Base-by-base conservation (phyloP, 1,284 basidiomycete genomes). In the Retiboletus fuscus region DNA sequence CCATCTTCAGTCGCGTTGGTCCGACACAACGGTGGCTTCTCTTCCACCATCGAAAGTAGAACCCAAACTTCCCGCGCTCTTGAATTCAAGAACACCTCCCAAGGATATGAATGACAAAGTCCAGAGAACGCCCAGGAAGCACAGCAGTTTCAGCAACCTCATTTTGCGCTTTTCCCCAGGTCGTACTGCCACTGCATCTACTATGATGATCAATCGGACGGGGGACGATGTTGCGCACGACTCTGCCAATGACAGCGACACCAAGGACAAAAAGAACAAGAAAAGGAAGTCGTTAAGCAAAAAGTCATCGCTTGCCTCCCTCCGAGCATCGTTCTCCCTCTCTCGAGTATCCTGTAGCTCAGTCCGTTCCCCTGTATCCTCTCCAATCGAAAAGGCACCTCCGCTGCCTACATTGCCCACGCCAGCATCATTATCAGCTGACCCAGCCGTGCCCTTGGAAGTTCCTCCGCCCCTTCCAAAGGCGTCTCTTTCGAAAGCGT, bases 221-320 rank as follows among this genome's bases (percentile, higher is more conserved):
- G 46, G 43, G 11, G 68, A 65, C 7, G 77, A 78, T 22, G 46
- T 61, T 15, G 72, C 74, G 5, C 76, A 74, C 39, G 80, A 81
- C 47, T 77, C 76, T 0, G 44, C 55, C 24, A 68, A 73, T 20
- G 79, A 81, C 5, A 73, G 71, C 26, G 79, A 80, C 41, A 1
- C 49, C 0, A 73, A 78, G 1, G 71, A 74, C 44, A 72, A 30
- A 28, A 75, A 70, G 34, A 44, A 11, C 15, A 82, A 69, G 41
- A 64, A 43, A 2, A 69, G 6, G 34, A 39, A 39, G 34, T 39
- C 34, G 34, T 39, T 79, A 26, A 72, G 69, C 61, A 82, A 81
- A 71, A 80, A 82, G n/a, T 73, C 81, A 0, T 80, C 80, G 0
- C 70, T 80, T 20, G 80, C 79, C 4, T 82, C 81, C 41, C 68